Evolutionary conservation across 164 flowering plant species (phyloP).

Genomic region (Tinospora cordifolia): DNA sequence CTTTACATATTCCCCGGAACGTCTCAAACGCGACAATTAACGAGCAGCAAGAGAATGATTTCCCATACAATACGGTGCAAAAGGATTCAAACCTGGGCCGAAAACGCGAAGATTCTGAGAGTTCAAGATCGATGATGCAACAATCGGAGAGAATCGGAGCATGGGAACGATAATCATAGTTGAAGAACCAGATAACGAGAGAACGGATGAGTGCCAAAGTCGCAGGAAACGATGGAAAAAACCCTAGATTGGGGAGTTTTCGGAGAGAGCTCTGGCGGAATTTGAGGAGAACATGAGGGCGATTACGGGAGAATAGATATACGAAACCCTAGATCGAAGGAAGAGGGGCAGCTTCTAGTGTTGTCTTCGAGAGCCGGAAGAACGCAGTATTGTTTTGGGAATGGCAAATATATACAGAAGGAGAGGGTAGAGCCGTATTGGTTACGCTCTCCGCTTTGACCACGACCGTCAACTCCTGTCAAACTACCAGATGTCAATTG

Average conservation of each 20-base stretch:
- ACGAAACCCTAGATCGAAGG: slow-evolving; percentile 10
- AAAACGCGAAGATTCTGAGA: slow-evolving; percentile 59
- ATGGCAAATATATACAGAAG: too few species aligned
- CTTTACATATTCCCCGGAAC: slow-evolving; percentile 20
- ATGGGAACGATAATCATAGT: slow-evolving; percentile 30
- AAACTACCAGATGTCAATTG: too few species aligned
- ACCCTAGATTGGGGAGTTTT: slow-evolving; percentile 7
- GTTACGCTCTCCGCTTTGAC: too few species aligned
- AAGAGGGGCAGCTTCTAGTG: not conserved
- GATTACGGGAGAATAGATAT: not conserved
- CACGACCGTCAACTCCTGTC: too few species aligned
- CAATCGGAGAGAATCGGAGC: slow-evolving; percentile 18
- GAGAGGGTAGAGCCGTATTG: too few species aligned
- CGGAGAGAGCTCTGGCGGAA: slow-evolving; percentile 5
- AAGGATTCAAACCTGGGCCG: slow-evolving; percentile 96
- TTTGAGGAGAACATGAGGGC: slow-evolving; percentile 10
- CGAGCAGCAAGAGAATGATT: slow-evolving; percentile 63
- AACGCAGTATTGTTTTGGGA: not conserved
- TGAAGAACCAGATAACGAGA: slow-evolving; percentile 12
- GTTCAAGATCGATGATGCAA: slow-evolving; percentile 18
- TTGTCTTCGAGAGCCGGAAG: not conserved
- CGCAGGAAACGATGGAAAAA: not conserved
- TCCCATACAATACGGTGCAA: slow-evolving; percentile 63
- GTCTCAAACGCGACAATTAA: slow-evolving; percentile 24
- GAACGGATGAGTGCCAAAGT: not conserved